Base-by-base conservation (phyloP, 2,329 filamentous ascomycete genomes). In the Laburnicola sp. region DNA sequence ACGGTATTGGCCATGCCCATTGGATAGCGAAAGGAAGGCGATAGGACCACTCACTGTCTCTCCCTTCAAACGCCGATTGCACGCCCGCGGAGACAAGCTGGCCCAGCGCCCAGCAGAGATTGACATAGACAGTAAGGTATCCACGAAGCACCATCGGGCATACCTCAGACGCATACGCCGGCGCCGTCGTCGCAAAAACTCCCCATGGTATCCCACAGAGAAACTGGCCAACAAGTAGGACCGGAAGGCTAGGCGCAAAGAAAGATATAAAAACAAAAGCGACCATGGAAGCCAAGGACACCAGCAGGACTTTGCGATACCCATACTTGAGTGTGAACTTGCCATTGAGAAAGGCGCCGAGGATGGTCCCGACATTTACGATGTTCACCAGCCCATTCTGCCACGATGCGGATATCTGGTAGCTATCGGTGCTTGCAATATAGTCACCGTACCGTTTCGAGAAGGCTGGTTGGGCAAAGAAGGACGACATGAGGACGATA, bases 401-500 rank as follows among this genome's bases (percentile, higher is more conserved):
- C 74, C 75, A 78, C 4, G 57, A 49, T 4, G 74, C 73, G 6
- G 74, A 57, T 23, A 78, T 59, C 54, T 75, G 59, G 23, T 71
- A 72, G 10, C 59, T 59, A 4, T 64, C 67, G 27, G 70, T 60
- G 4, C 11, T 62, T 2, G 61, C 34, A 16, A 60, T 38, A 36
- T 60, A 59, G 1, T 69, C 56, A 44, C 76, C 74, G 50, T 71
- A 77, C 45, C 69, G 65, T 39, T 60, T 44, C 37, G 74, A 66
- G 66, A 78, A 76, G 11, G 70, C 58, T 28, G 69, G 68, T 32
- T 72, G 72, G 4, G 65, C 75, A 52, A 81, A 91, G 66, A 93
- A 89, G 70, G 89, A 90, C 74, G 85, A 87, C 68, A 93, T 84
- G 47, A 94, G 76, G 60, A 82, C 85, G 54, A 93, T 80, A 68